These are phyloP conservation scores for Malus sylvestris DNA, from an alignment of 306 rosid species.

Conservation along the genomic window DNA sequence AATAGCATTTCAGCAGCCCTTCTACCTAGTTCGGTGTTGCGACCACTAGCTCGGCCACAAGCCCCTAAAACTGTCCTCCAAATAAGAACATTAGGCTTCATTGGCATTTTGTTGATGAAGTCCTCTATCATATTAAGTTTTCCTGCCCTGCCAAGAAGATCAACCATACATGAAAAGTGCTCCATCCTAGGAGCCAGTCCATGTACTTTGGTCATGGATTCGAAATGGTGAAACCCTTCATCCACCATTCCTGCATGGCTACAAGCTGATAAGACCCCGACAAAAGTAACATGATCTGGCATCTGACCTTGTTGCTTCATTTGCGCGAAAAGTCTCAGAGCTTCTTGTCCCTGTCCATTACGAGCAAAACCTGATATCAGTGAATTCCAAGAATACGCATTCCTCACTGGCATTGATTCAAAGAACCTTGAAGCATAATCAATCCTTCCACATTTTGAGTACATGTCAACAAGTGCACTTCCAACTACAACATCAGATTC, in stretches of 20 bases:
- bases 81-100: conserved; percentile 66
- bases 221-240: conserved; percentile 66
- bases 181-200: conserved; percentile 65
- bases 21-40: conserved; percentile 60
- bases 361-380: conserved; percentile 91
- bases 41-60: conserved; percentile 57
- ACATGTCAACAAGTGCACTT: conserved; percentile 88
- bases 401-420: conserved; percentile 63
- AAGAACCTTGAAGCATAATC: conserved; percentile 90
- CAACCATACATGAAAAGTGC: conserved; percentile 91
- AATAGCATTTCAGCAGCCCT: conserved; percentile 74
- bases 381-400: conserved; percentile 86
- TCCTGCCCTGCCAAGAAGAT: conserved; percentile 84
- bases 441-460: conserved; percentile 81
- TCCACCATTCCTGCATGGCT: conserved; percentile 84
- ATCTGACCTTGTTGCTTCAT: conserved; percentile 57
- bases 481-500: conserved; percentile 80
- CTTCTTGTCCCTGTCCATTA: conserved; percentile 70
- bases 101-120: conserved; percentile 65
- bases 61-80: conserved; percentile 96
- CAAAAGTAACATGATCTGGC: conserved; percentile 89
- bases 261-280: conserved; percentile 88
- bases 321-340: conserved; percentile 54
- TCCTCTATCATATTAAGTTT: conserved; percentile 58
- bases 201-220: conserved; percentile 52